Evolutionary conservation across 495 filamentous ascomycete species (phyloP), one percentile per base, ranked within the genome.

Genomic region (Staphylotrichum tortipilum): DNA sequence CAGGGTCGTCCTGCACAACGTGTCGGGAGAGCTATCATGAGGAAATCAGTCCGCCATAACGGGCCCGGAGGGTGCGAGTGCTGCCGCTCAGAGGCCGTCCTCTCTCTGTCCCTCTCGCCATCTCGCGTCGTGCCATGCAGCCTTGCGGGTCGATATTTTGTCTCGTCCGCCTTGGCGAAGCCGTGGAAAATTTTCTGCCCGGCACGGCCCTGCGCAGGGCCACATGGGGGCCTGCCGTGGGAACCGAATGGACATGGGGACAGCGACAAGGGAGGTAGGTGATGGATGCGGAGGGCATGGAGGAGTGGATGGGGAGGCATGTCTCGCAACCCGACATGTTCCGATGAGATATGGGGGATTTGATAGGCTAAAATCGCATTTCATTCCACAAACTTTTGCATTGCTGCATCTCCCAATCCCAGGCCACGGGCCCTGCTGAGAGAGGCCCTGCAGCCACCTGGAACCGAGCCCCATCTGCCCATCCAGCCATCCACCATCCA

Each of bases 331-430:
- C 53, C 53, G 53, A 52, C 19, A 56, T 56, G 35, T 56, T 37
- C 53, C 53, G 53, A 52, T 11, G 11, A 28, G 18, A 47, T 26
- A 26, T 36, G 38, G 28, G 47, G 51, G 30, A 19, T 30, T 55
- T 47, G 53, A 56, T 56, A 56, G 48, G 53, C 53, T 56, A 56
- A 56, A 55, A n/a, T 33, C 31, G 28, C 38, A 42, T 39, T 40
- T 43, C 37, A 30, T 37, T 38, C 24, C 18, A 44, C 33, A 10
- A 38, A 21, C 22, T 44, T 28, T 53, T 42, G 10, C 19, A 40
- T 33, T 8, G 28, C 42, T 29, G 18, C 33, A 26, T n/a, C n/a
- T 47, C 43, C 29, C 4, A 11, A 31, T 18, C 12, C 38, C n/a
- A n/a, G n/a, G n/a, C n/a, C n/a, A n/a, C n/a, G n/a, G n/a, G n/a